phyloP scores from a whole-genome alignment of 169 alveolate genomes.

The Plasmodium cynomolgi region DNA sequence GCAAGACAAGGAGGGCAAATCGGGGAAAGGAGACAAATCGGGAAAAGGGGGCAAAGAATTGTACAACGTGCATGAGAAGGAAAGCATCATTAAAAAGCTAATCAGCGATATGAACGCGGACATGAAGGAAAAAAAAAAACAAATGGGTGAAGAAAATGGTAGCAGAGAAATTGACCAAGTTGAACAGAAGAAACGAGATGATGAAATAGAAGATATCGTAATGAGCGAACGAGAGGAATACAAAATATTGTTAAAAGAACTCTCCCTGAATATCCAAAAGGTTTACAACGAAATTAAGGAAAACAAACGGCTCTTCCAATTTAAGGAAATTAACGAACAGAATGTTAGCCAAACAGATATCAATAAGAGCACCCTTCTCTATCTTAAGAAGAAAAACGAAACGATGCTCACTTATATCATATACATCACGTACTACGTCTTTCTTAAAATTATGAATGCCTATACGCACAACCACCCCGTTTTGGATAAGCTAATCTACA shows the following conservation, averaged over 20 bases:
- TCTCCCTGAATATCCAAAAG: constrained; percentile 70
- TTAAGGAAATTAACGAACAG: constrained; percentile 68
- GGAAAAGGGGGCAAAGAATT: constrained; percentile 29
- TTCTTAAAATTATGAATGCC: constrained; percentile 78
- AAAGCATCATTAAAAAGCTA: constrained; percentile 63
- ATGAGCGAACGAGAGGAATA: constrained; percentile 75
- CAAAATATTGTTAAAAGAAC: constrained; percentile 72
- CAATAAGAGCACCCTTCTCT: constrained; percentile 75
- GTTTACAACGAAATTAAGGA: constrained; percentile 68
- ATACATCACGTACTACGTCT: constrained; percentile 78
- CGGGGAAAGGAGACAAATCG: constrained; percentile 21
- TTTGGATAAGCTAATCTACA: constrained; percentile 77
- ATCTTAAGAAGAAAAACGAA: constrained; percentile 79
- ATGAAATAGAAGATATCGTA: neutral
- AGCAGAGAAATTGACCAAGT: constrained; percentile 54
- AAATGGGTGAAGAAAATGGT: constrained; percentile 55
- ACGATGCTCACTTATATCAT: constrained; percentile 78
- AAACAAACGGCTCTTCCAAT: constrained; percentile 56
- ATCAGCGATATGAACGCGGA: constrained; percentile 75
- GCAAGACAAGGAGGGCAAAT: constrained; percentile 58
- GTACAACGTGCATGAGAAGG: constrained; percentile 11
- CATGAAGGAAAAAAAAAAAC: constrained; percentile 73
- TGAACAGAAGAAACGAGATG: neutral
- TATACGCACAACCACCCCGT: constrained; percentile 80
- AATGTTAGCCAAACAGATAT: constrained; percentile 69